Conservation (phyloP, 2,329 filamentous ascomycete species). For the Alternaria rosae region DNA sequence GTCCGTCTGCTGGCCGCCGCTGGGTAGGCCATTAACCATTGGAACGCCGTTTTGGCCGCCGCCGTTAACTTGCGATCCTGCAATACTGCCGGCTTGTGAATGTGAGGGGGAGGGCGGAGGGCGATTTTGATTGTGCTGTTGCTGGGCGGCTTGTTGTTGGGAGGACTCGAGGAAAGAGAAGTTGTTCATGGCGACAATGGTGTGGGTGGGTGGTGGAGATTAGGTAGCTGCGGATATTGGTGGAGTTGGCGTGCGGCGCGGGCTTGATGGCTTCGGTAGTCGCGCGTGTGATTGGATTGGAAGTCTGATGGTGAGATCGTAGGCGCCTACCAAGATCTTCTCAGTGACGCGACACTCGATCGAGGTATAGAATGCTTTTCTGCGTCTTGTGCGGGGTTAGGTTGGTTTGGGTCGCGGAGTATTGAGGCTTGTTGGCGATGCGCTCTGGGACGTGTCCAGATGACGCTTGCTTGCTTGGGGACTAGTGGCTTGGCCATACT, state of each 20-base stretch:
- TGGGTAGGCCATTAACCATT: constrained; percentile 50
- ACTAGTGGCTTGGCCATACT: constrained; percentile 10
- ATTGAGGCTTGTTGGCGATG: not conserved
- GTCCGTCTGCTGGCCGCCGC: constrained; percentile 52
- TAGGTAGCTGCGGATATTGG: constrained; percentile 10
- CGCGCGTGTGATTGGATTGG: constrained; percentile 11
- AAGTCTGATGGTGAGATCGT: constrained; percentile 2
- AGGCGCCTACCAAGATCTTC: not conserved
- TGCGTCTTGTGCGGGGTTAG: constrained; percentile 8
- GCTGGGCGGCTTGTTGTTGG: constrained; percentile 18
- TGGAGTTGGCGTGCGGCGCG: constrained; percentile 20
- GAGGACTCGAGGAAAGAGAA: constrained; percentile 46
- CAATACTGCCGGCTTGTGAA: constrained; percentile 26
- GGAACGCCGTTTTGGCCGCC: constrained; percentile 45
- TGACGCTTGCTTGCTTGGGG: not conserved
- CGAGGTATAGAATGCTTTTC: not conserved
- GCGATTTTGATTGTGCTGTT: constrained; percentile 34
- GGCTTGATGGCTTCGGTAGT: constrained; percentile 9
- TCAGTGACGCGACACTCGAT: constrained; percentile 3
- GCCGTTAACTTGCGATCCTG: constrained; percentile 41
- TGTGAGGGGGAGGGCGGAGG: constrained; percentile 45
- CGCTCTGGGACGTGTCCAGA: not conserved
- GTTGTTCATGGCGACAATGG: constrained; percentile 43
- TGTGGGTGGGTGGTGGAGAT: constrained; percentile 16
- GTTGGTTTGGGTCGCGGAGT: constrained; percentile 2